A percentile compares a stretch with the other conserved stretches of the same genome.
Conservation (phyloP, 164 flowering plant species). For the Macadamia tetraphylla region DNA sequence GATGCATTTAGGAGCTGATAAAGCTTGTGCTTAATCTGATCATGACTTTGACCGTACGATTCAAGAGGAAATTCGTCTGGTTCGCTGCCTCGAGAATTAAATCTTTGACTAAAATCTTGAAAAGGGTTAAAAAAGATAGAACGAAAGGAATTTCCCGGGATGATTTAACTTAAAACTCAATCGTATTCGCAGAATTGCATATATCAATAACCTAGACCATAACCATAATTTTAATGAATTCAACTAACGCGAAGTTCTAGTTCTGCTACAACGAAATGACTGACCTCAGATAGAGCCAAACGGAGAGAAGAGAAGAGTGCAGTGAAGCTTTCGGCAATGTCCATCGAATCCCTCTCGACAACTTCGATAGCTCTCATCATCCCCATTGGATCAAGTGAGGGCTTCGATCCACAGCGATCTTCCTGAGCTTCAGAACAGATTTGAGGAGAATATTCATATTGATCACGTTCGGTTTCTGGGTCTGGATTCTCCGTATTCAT, state of each 20-base stretch:
- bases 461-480: slow-evolving; percentile 4
- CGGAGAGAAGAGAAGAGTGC: slow-evolving; percentile 93
- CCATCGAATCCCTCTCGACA: slow-evolving; percentile 79
- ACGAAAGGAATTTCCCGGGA: background rate
- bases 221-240: background rate
- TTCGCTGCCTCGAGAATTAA: too few species aligned
- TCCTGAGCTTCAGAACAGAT: slow-evolving; percentile 7
- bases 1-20: too few species aligned
- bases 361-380: slow-evolving; percentile 63
- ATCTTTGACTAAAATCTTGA: background rate
- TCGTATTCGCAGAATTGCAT: background rate
- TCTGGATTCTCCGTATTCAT: slow-evolving; percentile 1
- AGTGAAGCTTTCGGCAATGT: slow-evolving; percentile 83
- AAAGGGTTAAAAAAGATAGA: background rate
- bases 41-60: background rate
- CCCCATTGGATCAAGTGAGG: slow-evolving; percentile 27
- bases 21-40: too few species aligned
- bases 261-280: background rate
- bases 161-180: background rate
- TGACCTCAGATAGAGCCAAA: slow-evolving; percentile 70
- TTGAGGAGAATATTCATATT: background rate
- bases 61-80: background rate
- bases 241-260: background rate
- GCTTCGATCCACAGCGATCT: slow-evolving; percentile 16
- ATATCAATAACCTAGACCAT: background rate